phyloP scores from a whole-genome alignment of 257 asterid genomes.

The Oldenlandia corymbosa region DNA sequence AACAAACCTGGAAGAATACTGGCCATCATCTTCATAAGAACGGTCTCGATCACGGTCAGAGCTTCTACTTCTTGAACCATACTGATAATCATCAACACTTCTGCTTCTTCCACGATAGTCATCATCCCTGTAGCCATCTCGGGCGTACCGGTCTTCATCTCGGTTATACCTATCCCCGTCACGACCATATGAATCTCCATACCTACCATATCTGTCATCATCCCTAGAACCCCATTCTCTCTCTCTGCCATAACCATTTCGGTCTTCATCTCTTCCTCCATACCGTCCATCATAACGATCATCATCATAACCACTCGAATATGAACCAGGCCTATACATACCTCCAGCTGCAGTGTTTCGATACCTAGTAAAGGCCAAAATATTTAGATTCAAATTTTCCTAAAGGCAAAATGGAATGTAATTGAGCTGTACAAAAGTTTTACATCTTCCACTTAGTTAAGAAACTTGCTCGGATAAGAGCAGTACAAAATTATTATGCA shows the following conservation, averaged over 20 bases:
- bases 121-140: slow-evolving; percentile 65
- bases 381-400: not conserved
- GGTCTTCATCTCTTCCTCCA: slow-evolving; percentile 71
- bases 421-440: not conserved
- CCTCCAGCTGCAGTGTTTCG: slow-evolving; percentile 57
- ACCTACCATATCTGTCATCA: slow-evolving; percentile 66
- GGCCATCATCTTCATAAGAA: slow-evolving; percentile 73
- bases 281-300: slow-evolving; percentile 57
- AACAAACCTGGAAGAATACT: slow-evolving; percentile 72
- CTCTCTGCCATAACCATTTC: slow-evolving; percentile 75
- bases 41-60: slow-evolving; percentile 56
- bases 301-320: slow-evolving; percentile 49
- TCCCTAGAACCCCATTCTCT: slow-evolving; percentile 67
- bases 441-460: slow-evolving; percentile 7
- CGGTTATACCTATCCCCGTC: slow-evolving; percentile 65
- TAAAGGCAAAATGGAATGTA: not conserved
- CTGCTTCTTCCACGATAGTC: slow-evolving; percentile 64
- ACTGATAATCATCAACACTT: slow-evolving; percentile 44
- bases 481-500: no score
- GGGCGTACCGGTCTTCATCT: slow-evolving; percentile 63
- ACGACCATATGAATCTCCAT: slow-evolving; percentile 63
- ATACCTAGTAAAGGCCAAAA: slow-evolving; percentile 38
- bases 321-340: slow-evolving; percentile 66
- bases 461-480: no score
- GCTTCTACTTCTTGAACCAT: slow-evolving; percentile 85